These are phyloP conservation scores for Agaricus blazei DNA, from an alignment of 768 basidiomycete species.

Conservation along the genomic window DNA sequence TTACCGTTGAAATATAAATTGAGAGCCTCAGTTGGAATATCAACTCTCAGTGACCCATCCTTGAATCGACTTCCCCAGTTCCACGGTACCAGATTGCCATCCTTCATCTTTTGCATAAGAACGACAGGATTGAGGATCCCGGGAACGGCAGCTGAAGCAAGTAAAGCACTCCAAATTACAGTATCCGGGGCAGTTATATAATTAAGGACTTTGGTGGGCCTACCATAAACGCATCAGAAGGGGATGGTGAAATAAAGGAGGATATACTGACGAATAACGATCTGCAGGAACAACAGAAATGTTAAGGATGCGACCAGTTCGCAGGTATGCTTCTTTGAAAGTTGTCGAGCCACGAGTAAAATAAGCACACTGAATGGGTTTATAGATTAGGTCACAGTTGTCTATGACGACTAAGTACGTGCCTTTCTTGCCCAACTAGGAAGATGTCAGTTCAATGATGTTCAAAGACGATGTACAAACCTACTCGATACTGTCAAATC, in stretches of 20 bases:
- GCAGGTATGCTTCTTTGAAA: constrained; percentile 90
- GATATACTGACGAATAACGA: constrained; percentile 64
- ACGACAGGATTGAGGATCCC: constrained; percentile 95
- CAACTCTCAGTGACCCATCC: constrained; percentile 89
- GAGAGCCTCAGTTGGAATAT: constrained; percentile 87
- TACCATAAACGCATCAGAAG: constrained; percentile 22
- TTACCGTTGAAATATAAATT: constrained; percentile 87
- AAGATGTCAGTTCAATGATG: background rate
- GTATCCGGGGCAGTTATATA: constrained; percentile 95
- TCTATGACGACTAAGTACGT: constrained; percentile 6
- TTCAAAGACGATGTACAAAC: constrained; percentile 3
- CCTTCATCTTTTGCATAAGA: constrained; percentile 84
- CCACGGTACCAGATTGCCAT: constrained; percentile 82
- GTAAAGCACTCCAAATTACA: constrained; percentile 72
- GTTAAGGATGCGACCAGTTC: constrained; percentile 91
- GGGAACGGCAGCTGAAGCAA: constrained; percentile 92
- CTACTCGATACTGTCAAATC: constrained; percentile 78
- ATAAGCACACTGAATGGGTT: constrained; percentile 58
- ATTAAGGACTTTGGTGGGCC: constrained; percentile 93
- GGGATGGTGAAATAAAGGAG: background rate
- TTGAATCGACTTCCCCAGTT: constrained; percentile 94
- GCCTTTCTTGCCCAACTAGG: constrained; percentile 87
- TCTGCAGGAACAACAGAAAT: constrained; percentile 91
- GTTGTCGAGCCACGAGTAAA: constrained; percentile 94
- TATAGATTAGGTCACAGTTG: background rate